Evolutionary conservation across 2,329 filamentous ascomycete species (phyloP), one percentile per base, ranked within the genome.

Genomic region (Beauveria australis): DNA sequence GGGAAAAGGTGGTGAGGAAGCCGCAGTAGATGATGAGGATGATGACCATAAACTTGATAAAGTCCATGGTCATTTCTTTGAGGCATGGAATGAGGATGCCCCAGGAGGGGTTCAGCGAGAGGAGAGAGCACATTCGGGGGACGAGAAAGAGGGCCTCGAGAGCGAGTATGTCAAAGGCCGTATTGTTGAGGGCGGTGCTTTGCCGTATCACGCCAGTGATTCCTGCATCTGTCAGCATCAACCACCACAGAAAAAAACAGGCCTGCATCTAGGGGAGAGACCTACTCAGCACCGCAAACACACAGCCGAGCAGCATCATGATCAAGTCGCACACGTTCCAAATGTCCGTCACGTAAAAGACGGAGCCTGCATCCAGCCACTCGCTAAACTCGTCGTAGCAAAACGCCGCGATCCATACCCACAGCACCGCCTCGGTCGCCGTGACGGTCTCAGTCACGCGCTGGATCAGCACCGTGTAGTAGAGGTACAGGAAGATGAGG

Each of bases 61-160:
- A 96, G 70, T 96, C 91, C 73, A 92, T 93, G 44, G 89, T 89
- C 92, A 97, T 97, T 71, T 93, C 91, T 71, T 94, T 94, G 55
- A 97, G 80, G 64, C 92, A 95, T 0, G 92, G 92, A 62, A 97
- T 92, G 53, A 94, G 74, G 1, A 89, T 94, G 47, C 91, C 92
- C 81, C 94, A 97, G 71, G 95, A 96, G 1, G 91, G 90, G 67
- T 91, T 91, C 64, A 97, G 74, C 70, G 89, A 93, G 64, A 96
- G 80, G 57, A 97, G 82, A 16, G 92, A 95, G 75, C 89, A 96
- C 66, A 96, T 89, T 63, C 90, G 87, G 18, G 92, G 92, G 22
- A 96, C 89, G 73, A 97, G 87, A 71, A 97, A 93, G 10, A 97
- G 80, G 0, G 91, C 92, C 72, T 96, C 91, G 16, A 97, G 79